Conservation (phyloP, 441 rosid species). For the Eruca vesicaria region DNA sequence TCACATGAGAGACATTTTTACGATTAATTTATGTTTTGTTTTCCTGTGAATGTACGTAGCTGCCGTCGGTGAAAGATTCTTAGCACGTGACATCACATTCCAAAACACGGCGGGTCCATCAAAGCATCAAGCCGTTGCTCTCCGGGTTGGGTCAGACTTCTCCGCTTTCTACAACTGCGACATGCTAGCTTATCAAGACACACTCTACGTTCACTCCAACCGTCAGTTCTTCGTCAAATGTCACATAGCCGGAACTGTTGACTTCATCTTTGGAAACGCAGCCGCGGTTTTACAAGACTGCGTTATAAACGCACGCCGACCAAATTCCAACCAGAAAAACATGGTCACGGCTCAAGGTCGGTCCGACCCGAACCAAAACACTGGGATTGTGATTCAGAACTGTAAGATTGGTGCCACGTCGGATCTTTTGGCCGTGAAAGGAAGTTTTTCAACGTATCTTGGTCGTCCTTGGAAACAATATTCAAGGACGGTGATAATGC, state of each 20-base stretch:
- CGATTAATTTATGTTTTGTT: background rate
- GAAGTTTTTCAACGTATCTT: conserved; percentile 39
- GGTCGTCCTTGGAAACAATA: conserved; percentile 64
- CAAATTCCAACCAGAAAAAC: conserved; percentile 50
- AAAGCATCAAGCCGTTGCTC: conserved; percentile 67
- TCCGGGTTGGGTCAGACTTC: conserved; percentile 60
- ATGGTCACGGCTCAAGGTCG: conserved; percentile 69
- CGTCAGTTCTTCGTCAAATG: conserved; percentile 54
- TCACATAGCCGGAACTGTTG: conserved; percentile 49
- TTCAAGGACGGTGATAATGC: conserved; percentile 55
- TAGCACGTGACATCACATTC: conserved; percentile 62
- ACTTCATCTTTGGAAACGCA: conserved; percentile 64
- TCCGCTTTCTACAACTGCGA: conserved; percentile 53
- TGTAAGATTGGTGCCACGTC: conserved; percentile 55
- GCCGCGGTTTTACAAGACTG: conserved; percentile 54
- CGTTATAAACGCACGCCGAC: conserved; percentile 55
- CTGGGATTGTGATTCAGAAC: conserved; percentile 61
- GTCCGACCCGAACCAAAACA: conserved; percentile 59
- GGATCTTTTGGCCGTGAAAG: conserved; percentile 38
- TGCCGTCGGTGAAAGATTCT: conserved; percentile 53
- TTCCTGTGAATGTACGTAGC: conserved; percentile 28
- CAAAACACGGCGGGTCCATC: conserved; percentile 63
- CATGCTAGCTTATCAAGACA: conserved; percentile 64
- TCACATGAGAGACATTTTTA: background rate
- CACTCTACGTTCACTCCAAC: conserved; percentile 61